Base-by-base conservation (phyloP, 83 land plant species). In the Picea abies region DNA sequence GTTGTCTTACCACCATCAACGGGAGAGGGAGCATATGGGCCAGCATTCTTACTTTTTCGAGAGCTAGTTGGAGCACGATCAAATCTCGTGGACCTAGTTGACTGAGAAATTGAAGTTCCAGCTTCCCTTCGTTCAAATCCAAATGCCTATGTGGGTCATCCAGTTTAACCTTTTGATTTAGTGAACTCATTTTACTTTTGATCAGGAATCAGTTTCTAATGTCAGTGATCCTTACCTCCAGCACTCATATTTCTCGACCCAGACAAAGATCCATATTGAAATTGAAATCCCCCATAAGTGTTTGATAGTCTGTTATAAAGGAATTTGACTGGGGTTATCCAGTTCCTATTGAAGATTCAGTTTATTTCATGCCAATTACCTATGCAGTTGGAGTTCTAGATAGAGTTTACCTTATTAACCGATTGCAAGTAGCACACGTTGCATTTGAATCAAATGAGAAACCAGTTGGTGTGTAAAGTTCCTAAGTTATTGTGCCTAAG, bases 141-240 rank as follows among this genome's bases (percentile, higher is more conserved):
- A 64, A 64, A 64, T 64, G 5, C 67, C n/a, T 64, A 64, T 64
- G 67, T 64, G 67, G 67, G 67, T 64, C 67, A 64, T 22, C 67
- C 25, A 64, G n/a, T 64, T 19, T 64, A 3, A 64, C 67, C 67
- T 64, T 64, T 64, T 17, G 19, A 64, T 64, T 64, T 64, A 22
- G 67, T 64, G 5, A 20, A 20, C n/a, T 64, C 9, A 64, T 6
- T 64, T 64, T 17, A 64, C 20, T 8, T 6, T 19, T 64, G 4
- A 20, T 64, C 6, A 0, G 0, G 67, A 19, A 64, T 16, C 67
- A 64, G n/a, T 64, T 64, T 64, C 67, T 22, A 64, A 64, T 17
- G 67, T 64, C 3, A 64, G n/a, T 64, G n/a, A 64, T 20, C 5
- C n/a, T 19, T 22, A 19, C 5, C 67, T 64, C 4, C n/a, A 63